phyloP scores from a whole-genome alignment of 1,284 basidiomycete species.

The Sporisorium iseilematis-ciliati region DNA sequence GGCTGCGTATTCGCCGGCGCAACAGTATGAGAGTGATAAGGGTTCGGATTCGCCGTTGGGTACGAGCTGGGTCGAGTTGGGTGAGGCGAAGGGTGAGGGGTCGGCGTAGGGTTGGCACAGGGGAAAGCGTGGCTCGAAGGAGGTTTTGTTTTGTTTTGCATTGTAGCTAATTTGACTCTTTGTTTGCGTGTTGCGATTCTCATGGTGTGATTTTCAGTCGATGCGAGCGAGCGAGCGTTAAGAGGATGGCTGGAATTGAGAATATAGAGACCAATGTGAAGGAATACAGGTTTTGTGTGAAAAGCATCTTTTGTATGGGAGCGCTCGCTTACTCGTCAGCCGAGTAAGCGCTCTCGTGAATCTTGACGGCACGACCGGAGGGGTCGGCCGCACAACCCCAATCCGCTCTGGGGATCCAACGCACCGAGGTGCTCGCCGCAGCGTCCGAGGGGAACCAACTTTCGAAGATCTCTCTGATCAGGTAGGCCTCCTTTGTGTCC shows the following conservation, averaged over 20 bases:
- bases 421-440: slow-evolving; percentile 89
- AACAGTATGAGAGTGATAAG: slow-evolving; percentile 22
- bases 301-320: not conserved
- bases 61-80: slow-evolving; percentile 51
- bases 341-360: slow-evolving; percentile 90
- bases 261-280: not conserved
- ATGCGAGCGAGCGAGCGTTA: not conserved
- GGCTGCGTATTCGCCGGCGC: slow-evolving; percentile 25
- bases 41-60: slow-evolving; percentile 45
- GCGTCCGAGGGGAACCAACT: slow-evolving; percentile 79
- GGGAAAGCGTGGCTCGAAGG: not conserved
- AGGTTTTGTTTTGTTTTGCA: not conserved
- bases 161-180: not conserved
- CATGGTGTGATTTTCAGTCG: not conserved
- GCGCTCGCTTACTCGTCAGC: slow-evolving; percentile 30
- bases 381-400: slow-evolving; percentile 97
- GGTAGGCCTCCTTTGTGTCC: slow-evolving; percentile 97
- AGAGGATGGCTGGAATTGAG: slow-evolving; percentile 2
- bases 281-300: not conserved
- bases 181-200: not conserved
- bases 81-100: slow-evolving; percentile 32
- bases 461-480: slow-evolving; percentile 93
- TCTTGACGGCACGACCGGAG: slow-evolving; percentile 92
- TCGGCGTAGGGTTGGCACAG: slow-evolving; percentile 12
- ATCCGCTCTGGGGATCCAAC: slow-evolving; percentile 77